Evolutionary conservation across 2,329 filamentous ascomycete species (phyloP).

Genomic region (Metarhizium robertsii): DNA sequence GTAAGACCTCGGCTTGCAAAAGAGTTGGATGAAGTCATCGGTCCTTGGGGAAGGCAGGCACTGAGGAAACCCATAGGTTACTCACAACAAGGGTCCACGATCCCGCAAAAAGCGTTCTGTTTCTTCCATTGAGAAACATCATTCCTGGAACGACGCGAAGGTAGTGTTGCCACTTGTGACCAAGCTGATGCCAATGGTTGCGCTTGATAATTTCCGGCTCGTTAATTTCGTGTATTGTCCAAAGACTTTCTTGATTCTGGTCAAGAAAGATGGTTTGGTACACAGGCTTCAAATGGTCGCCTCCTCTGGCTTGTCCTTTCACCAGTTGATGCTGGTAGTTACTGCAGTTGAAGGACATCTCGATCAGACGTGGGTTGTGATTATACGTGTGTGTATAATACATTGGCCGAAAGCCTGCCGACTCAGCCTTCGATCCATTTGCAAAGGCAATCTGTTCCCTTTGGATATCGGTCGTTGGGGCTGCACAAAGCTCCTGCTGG

Average conservation of each 20-base stretch:
- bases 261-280: conserved; percentile 64
- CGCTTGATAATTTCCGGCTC: conserved; percentile 49
- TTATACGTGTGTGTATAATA: conserved; percentile 55
- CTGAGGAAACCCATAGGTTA: conserved; percentile 2
- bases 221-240: conserved; percentile 51
- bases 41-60: conserved; percentile 7
- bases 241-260: conserved; percentile 44
- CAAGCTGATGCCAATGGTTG: conserved; percentile 62
- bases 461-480: conserved; percentile 31
- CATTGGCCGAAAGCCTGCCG: conserved; percentile 53
- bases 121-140: conserved; percentile 61
- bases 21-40: neutral
- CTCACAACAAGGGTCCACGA: conserved; percentile 60
- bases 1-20: neutral
- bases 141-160: conserved; percentile 58
- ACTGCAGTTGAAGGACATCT: conserved; percentile 67
- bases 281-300: conserved; percentile 42
- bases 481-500: conserved; percentile 38
- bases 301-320: conserved; percentile 12
- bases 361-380: conserved; percentile 45
- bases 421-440: conserved; percentile 35
- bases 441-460: conserved; percentile 29
- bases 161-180: conserved; percentile 56
- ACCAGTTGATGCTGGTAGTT: conserved; percentile 69
- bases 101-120: conserved; percentile 53